Base-by-base conservation (phyloP, 192 early-diverging fungal species). In the Podochytrium sp. region DNA sequence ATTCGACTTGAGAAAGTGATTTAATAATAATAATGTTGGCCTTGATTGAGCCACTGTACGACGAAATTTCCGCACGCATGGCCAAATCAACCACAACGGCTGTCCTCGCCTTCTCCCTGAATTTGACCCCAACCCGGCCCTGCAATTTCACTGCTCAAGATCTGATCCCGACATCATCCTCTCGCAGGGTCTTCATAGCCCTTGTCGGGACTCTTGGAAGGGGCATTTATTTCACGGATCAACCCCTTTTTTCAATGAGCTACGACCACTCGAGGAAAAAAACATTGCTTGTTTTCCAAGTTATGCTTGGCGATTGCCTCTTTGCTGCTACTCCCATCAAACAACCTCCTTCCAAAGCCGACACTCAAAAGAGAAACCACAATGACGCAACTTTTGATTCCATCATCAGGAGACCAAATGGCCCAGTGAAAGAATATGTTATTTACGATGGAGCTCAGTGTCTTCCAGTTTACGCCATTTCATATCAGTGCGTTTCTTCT, bases 401-500 rank as follows among this genome's bases (percentile, higher is more conserved):
- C 6, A 65, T 65, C 16, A 42, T 65, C 1, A 33, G 34, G 1
- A 20, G 33, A 32, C 64, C 64, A 7, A n/a, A n/a, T n/a, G 25
- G 41, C 30, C 33, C 25, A 14, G 41, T 18, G n/a, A 65, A 65
- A 23, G 64, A 65, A 49, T 65, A 65, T 42, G 64, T 65, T 16
- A 65, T 65, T 65, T 65, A 65, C 30, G 49, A 49, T n/a, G n/a
- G 41, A 6, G 34, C n/a, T 49, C 64, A 65, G 33, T 65, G 64
- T 47, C 27, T 49, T 50, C 64, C 64, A 20, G 20, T 65, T 20
- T 65, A 47, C 32, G 64, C 64, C 40, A 47, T 65, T 18, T 40
- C 64, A 3, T 65, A 65, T 49, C 14, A 14, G 18, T 37, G 61
- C 23, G 55, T 14, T 2, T 18, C 59, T 18, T 4, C 33, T 34